Conservation (phyloP, 495 filamentous ascomycete genomes). For the Aspergillus homomorphus region DNA sequence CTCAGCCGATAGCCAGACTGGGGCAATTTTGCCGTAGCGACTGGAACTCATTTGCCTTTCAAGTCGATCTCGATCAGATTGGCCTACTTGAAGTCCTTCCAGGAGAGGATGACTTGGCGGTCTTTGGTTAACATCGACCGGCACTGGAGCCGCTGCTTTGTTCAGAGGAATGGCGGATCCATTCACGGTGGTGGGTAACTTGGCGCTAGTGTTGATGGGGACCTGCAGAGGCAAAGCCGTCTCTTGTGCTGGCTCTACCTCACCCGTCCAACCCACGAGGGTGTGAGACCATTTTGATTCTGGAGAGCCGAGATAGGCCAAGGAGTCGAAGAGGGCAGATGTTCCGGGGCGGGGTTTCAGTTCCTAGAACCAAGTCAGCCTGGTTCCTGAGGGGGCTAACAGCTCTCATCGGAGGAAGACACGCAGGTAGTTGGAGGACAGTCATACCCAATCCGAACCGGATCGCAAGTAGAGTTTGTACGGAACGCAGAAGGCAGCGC, state of each 20-base stretch:
- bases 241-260: conserved; percentile 60
- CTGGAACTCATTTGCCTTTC: conserved; percentile 66
- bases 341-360: conserved; percentile 74
- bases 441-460: conserved; percentile 70
- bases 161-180: conserved; percentile 34
- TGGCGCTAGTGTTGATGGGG: conserved; percentile 27
- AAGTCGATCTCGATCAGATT: conserved; percentile 62
- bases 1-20: conserved; percentile 82
- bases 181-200: conserved; percentile 20
- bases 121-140: conserved; percentile 55
- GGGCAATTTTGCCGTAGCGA: conserved; percentile 66
- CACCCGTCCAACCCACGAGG: conserved; percentile 88
- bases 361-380: conserved; percentile 44
- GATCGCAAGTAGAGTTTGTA: conserved; percentile 65
- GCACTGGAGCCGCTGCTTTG: conserved; percentile 69
- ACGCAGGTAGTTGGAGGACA: neutral
- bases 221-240: conserved; percentile 31
- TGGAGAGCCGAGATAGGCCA: conserved; percentile 75
- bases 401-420: neutral
- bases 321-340: conserved; percentile 84
- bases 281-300: conserved; percentile 79
- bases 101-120: conserved; percentile 52
- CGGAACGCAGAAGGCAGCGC: conserved; percentile 81
- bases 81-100: conserved; percentile 63
- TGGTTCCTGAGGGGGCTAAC: conserved; percentile 4